Base-by-base conservation (phyloP, 2,329 filamentous ascomycete species). In the Ceratocystis ficicola region DNA sequence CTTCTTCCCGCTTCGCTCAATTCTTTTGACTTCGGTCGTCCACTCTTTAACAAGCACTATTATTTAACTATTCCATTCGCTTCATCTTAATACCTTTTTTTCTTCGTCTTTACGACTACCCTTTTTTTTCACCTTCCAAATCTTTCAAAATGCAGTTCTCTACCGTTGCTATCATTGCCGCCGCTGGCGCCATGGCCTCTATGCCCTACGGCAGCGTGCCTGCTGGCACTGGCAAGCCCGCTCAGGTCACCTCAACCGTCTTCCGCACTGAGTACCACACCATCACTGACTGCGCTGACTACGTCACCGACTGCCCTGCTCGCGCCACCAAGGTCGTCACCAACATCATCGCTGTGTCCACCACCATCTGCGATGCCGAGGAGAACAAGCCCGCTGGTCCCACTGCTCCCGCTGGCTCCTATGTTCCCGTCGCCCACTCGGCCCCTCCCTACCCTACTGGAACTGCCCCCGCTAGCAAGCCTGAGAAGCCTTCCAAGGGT, bases 281-380 rank as follows among this genome's bases (percentile, higher is more conserved):
- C 76, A 77, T 86, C 80, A 86, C 81, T 73, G 79, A 79, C 68
- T 86, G 84, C 79, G 79, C 75, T 67, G 77, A 83, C 62, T 78
- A 79, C 68, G 83, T 86, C 72, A 80, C 82, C 74, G 72, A 87
- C 83, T 88, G 86, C 81, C 81, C 81, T 68, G 74, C 74, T 44
- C 73, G 72, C 70, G 73, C 73, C 72, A 76, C 73, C 67, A 70
- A 74, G 67, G 67, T 74, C 65, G 69, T 70, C 57, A 77, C 76
- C 65, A 72, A 75, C 73, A 75, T 74, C 68, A 65, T 75, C 65
- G 71, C 73, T 65, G 69, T 75, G 71, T 75, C 75, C 67, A 77
- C 75, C 73, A 77, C 75, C 64, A 67, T 77, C 72, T 75, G 76
- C 76, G 73, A 75, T 50, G 73, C 74, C 36, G 69, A 69, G 48